Conservation (phyloP, 768 basidiomycete species). For the Pseudohyphozyma bogoriensis region DNA sequence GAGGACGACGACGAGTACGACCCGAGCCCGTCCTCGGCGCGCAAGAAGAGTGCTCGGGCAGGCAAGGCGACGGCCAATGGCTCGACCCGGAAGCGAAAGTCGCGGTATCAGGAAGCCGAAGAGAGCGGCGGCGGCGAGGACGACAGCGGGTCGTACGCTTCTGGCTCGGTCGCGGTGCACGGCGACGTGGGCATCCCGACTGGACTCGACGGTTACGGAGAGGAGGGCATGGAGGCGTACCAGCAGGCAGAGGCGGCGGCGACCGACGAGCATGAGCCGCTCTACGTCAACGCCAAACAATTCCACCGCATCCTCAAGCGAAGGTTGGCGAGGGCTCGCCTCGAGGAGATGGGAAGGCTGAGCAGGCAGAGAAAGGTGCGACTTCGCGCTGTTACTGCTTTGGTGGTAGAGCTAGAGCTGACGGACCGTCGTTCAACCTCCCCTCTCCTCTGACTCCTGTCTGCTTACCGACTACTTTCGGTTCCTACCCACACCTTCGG, state of each 20-base stretch:
- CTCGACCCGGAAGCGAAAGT: not conserved
- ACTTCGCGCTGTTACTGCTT: not conserved
- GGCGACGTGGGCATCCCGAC: not conserved
- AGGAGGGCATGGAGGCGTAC: too few relatives aligned
- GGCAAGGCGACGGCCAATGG: not conserved
- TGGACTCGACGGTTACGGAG: too few relatives aligned
- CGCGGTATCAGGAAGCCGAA: not conserved
- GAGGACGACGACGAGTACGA: not conserved
- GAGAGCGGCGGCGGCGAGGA: not conserved
- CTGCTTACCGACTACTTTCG: not conserved
- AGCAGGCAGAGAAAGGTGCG: slow-evolving; percentile 78
- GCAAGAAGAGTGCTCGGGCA: not conserved
- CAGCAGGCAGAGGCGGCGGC: not conserved
- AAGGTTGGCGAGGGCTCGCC: slow-evolving; percentile 73
- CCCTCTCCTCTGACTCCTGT: not conserved
- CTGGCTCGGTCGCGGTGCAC: not conserved
- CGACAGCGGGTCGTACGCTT: not conserved
- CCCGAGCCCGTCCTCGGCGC: not conserved
- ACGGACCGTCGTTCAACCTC: too few relatives aligned
- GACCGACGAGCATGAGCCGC: slow-evolving; percentile 73
- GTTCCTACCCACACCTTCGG: not conserved
- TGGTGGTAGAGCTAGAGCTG: not conserved
- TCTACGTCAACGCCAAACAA: slow-evolving; percentile 99
- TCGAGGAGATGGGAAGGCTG: slow-evolving; percentile 87
- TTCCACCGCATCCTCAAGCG: slow-evolving; percentile 97